phyloP scores from a whole-genome alignment of 495 filamentous ascomycete species.

The Penicillium parvum region DNA sequence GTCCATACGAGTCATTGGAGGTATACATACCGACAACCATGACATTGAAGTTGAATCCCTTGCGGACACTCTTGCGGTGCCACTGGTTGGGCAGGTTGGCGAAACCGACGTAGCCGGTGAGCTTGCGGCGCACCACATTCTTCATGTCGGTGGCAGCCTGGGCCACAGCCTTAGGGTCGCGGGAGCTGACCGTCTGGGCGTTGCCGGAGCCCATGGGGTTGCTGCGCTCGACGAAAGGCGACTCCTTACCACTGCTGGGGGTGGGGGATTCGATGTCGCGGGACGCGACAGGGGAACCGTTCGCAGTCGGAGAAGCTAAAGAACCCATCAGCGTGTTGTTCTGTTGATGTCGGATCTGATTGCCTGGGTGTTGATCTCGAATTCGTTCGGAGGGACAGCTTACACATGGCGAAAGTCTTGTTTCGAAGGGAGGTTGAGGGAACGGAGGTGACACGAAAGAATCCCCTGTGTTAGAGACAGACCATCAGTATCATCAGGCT shows the following conservation, averaged over 20 bases:
- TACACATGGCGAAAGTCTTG: slow-evolving; percentile 41
- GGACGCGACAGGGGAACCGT: slow-evolving; percentile 35
- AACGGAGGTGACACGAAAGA: slow-evolving; percentile 11
- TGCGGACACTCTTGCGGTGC: slow-evolving; percentile 99
- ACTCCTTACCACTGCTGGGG: slow-evolving; percentile 50
- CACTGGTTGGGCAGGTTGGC: slow-evolving; percentile 99
- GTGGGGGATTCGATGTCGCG: slow-evolving; percentile 33
- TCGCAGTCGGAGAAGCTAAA: slow-evolving; percentile 40
- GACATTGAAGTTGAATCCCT: slow-evolving; percentile 99
- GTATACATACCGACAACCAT: slow-evolving; percentile 92
- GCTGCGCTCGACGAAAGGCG: slow-evolving; percentile 56
- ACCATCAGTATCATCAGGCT: neutral
- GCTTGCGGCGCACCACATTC: slow-evolving; percentile 96
- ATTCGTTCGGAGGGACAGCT: slow-evolving; percentile 18
- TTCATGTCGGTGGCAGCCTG: slow-evolving; percentile 80
- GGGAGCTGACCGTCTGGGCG: slow-evolving; percentile 68
- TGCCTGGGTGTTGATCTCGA: slow-evolving; percentile 4
- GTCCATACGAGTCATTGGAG: neutral
- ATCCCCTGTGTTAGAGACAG: slow-evolving; percentile 27
- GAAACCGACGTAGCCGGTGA: slow-evolving; percentile 97
- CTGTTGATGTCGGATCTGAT: neutral
- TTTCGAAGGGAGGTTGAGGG: slow-evolving; percentile 5
- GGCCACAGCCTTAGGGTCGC: slow-evolving; percentile 77
- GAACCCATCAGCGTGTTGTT: slow-evolving; percentile 28
- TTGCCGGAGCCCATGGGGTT: slow-evolving; percentile 58